Evolutionary conservation across 1,139 yeast species (phyloP).

Genomic region (Taiozyma sp.): DNA sequence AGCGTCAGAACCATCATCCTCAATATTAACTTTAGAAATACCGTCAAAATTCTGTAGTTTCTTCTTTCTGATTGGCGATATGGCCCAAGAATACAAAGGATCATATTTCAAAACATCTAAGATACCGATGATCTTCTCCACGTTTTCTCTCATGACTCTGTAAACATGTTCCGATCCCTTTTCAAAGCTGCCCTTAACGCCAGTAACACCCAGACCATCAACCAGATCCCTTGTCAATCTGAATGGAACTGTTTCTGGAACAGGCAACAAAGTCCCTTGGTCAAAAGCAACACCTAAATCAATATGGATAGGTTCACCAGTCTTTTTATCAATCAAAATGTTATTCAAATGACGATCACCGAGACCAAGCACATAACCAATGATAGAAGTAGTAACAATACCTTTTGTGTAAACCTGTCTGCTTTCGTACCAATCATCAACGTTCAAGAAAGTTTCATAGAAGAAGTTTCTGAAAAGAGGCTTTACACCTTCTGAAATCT

Average conservation of each 20-base stretch:
- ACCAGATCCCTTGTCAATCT: slow-evolving; percentile 84
- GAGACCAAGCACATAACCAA: slow-evolving; percentile 82
- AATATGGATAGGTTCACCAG: slow-evolving; percentile 94
- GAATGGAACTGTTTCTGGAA: slow-evolving; percentile 94
- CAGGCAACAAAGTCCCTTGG: slow-evolving; percentile 73
- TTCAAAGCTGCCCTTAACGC: slow-evolving; percentile 70
- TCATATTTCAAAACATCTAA: slow-evolving; percentile 86
- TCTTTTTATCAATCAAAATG: slow-evolving; percentile 65
- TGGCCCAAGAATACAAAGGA: slow-evolving; percentile 87
- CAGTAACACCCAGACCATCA: slow-evolving; percentile 88
- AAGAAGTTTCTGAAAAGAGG: slow-evolving; percentile 75
- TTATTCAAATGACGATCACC: slow-evolving; percentile 96
- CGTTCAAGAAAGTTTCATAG: slow-evolving; percentile 56
- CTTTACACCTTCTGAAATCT: slow-evolving; percentile 44
- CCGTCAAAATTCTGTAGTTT: slow-evolving; percentile 42
- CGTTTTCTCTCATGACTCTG: slow-evolving; percentile 57
- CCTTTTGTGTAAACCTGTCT: slow-evolving; percentile 70
- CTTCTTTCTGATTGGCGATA: slow-evolving; percentile 62
- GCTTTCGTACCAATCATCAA: slow-evolving; percentile 69
- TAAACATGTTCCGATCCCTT: slow-evolving; percentile 72
- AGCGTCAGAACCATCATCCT: slow-evolving; percentile 68
- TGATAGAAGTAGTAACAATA: slow-evolving; percentile 77
- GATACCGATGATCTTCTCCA: slow-evolving; percentile 70
- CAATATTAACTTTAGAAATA: slow-evolving; percentile 24
- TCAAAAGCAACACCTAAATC: slow-evolving; percentile 97